Evolutionary conservation across 2,329 filamentous ascomycete genomes (phyloP), one percentile per base, ranked within the genome.

Genomic region (Pyrenophora seminiperda): DNA sequence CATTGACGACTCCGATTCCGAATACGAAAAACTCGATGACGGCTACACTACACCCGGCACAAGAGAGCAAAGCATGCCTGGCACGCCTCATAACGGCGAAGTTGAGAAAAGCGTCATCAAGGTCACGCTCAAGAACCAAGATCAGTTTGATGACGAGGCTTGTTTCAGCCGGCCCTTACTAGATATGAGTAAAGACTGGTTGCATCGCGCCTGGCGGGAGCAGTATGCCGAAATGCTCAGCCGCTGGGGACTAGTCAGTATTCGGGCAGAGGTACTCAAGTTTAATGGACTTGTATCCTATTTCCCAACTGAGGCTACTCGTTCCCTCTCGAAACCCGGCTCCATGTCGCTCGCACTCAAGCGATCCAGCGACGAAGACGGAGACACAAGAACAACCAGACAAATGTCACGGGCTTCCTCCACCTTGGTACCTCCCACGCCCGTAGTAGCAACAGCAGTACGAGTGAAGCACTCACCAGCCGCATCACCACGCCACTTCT

Each of bases 221-320:
- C 74, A 78, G 36, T 87, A 87, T 66, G 82, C 84, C 3, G 73
- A 83, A 39, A 73, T 84, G 47, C 75, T 87, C 4, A 79, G 78
- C n/a, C 77, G 80, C 7, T 86, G 83, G 84, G 78, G 77, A 10
- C 58, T 87, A 9, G 72, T 77, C 10, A 75, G 81, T 17, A 74
- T 81, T 55, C 76, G 79, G 41, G 79, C 80, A 11, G 83, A 87
- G 65, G 73, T 87, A 2, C 73, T 85, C 19, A 85, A 84, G 57
- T 81, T 82, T 49, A 79, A 81, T 41, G 75, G 76, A 0, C 61
- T 77, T 4, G 66, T 72, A 7, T 68, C 71, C 1, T 73, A 74
- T 48, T 71, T 71, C 29, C 62, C 65, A 10, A 45, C 50, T 31
- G 54, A 59, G 38, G 22, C 31, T 41, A 33, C 50, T 46, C 63